These are phyloP conservation scores for Rhododendron molle DNA, from an alignment of 148 eudicot species.

Conservation along the genomic window DNA sequence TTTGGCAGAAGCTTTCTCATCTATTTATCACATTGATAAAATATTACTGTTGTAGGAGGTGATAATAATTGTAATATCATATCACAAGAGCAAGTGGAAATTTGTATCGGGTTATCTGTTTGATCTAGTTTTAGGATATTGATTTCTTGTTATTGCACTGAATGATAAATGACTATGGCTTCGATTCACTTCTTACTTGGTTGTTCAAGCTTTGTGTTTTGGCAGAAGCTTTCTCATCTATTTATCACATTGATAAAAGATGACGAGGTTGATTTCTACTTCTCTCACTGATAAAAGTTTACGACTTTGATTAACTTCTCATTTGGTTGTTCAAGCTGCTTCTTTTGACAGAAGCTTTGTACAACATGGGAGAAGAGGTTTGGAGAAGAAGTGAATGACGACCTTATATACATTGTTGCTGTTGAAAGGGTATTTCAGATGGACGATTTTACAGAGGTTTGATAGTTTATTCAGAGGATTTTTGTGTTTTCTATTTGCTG, in stretches of 20 bases:
- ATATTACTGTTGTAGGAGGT: not conserved
- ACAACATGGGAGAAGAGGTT: slow-evolving; percentile 69
- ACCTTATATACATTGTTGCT: slow-evolving; percentile 52
- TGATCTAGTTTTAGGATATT: not conserved
- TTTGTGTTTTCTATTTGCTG: not conserved
- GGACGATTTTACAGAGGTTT: slow-evolving; percentile 87
- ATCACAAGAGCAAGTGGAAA: not conserved
- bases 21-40: not conserved
- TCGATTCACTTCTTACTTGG: slow-evolving; percentile 3
- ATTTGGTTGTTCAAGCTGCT: slow-evolving; percentile 16
- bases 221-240: slow-evolving; percentile 43
- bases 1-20: slow-evolving; percentile 45
- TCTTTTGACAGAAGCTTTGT: slow-evolving; percentile 52
- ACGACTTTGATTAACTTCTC: not conserved
- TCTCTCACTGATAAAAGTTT: not conserved
- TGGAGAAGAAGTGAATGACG: slow-evolving; percentile 63
- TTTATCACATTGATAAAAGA: not conserved
- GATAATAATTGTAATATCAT: not conserved
- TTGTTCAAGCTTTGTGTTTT: slow-evolving; percentile 15
- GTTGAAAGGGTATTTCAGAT: slow-evolving; percentile 82
- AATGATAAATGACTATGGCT: not conserved
- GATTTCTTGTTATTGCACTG: not conserved
- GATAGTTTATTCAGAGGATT: slow-evolving; percentile 17
- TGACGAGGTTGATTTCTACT: not conserved
- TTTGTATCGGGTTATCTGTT: not conserved